These are phyloP conservation scores for Areca catechu DNA, from an alignment of 176 grass and related monocot genomes.

Conservation along the genomic window DNA sequence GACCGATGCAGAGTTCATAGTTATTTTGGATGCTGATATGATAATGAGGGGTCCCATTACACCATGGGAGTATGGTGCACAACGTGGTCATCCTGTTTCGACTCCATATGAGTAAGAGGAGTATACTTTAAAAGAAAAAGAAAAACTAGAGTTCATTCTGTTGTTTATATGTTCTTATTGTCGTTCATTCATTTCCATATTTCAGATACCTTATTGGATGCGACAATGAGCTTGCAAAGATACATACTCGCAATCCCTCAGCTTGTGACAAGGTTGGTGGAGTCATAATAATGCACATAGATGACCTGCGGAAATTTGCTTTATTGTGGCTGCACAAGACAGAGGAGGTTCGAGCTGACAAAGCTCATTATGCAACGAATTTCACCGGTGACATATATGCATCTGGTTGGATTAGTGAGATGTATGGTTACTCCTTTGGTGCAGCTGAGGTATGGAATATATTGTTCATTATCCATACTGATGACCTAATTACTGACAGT, in stretches of 20 bases:
- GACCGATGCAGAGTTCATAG: constrained; percentile 84
- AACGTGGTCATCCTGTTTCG: constrained; percentile 81
- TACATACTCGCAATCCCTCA: constrained; percentile 80
- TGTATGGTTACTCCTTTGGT: constrained; percentile 96
- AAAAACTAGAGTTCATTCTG: constrained; percentile 11
- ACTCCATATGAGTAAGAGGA: constrained; percentile 79
- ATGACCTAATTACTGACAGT: background rate
- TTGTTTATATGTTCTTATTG: constrained; percentile 16
- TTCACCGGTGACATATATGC: constrained; percentile 92
- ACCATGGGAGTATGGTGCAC: constrained; percentile 94
- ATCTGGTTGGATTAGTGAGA: constrained; percentile 97
- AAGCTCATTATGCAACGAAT: constrained; percentile 88
- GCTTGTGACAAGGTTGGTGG: constrained; percentile 96
- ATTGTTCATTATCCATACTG: constrained; percentile 4
- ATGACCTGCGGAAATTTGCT: constrained; percentile 80
- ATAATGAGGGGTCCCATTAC: constrained; percentile 94
- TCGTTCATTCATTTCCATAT: background rate
- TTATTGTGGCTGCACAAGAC: constrained; percentile 91
- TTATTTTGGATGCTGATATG: constrained; percentile 99
- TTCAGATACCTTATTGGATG: constrained; percentile 94
- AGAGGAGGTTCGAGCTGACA: constrained; percentile 87
- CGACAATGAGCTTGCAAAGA: constrained; percentile 84
- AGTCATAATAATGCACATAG: constrained; percentile 99
- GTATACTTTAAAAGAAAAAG: background rate
- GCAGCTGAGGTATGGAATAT: constrained; percentile 69